Percentiles rank a stretch among this genome's conserved stretches.
Conservation (phyloP, 2,329 filamentous ascomycete genomes). For the Aciculosporium take region DNA sequence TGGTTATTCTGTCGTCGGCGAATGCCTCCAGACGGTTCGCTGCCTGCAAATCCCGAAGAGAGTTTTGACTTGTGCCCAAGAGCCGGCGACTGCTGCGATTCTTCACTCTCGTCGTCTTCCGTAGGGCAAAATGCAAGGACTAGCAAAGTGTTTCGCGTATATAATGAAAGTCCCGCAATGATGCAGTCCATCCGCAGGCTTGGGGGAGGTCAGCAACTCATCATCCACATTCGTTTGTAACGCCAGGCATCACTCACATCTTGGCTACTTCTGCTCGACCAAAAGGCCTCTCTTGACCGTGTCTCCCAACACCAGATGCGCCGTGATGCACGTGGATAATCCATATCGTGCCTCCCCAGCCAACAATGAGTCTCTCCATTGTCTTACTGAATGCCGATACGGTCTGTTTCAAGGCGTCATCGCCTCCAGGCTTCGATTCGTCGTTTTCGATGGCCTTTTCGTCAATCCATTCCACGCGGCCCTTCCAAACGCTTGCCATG, state of each 20-base stretch:
- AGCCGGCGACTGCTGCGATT: constrained; percentile 12
- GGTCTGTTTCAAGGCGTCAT: neutral
- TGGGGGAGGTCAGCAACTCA: neutral
- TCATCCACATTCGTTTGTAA: neutral
- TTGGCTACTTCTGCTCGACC: constrained; percentile 84
- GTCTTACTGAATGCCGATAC: neutral
- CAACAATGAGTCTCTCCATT: constrained; percentile 73
- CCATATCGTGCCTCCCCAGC: constrained; percentile 95
- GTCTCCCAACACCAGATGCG: constrained; percentile 48
- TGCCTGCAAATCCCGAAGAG: constrained; percentile 35
- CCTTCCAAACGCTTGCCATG: constrained; percentile 93
- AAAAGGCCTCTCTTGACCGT: constrained; percentile 54
- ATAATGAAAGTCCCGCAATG: constrained; percentile 91
- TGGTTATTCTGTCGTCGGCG: constrained; percentile 63
- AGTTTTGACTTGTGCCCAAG: constrained; percentile 24
- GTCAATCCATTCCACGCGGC: constrained; percentile 84
- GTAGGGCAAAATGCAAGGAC: constrained; percentile 81
- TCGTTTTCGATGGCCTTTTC: constrained; percentile 64
- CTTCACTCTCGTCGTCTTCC: constrained; percentile 47
- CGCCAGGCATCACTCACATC: constrained; percentile 48
- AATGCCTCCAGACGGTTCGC: constrained; percentile 50
- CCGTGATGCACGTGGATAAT: constrained; percentile 80
- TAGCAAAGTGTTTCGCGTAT: constrained; percentile 80
- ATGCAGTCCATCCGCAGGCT: constrained; percentile 93
- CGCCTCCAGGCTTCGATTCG: constrained; percentile 24